Percentiles rank a stretch among this genome's conserved stretches.
These are phyloP conservation scores for Psilocybe cubensis DNA, from an alignment of 768 basidiomycete genomes.

Conservation along the genomic window DNA sequence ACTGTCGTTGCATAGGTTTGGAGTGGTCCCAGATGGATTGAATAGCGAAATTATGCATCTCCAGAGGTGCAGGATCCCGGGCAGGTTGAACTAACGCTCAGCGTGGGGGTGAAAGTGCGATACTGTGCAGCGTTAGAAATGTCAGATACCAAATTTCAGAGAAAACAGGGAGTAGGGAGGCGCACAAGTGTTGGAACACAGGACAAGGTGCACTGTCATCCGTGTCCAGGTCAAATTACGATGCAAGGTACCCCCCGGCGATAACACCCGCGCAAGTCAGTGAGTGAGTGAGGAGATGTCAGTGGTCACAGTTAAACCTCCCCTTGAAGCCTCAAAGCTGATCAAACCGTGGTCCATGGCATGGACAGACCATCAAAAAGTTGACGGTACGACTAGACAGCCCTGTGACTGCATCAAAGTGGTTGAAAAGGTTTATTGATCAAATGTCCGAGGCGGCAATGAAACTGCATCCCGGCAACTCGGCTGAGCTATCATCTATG, in stretches of 20 bases:
- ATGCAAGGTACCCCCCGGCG: background rate
- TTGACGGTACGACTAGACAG: background rate
- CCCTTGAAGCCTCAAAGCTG: background rate
- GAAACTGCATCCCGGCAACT: no score
- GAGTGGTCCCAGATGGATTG: background rate
- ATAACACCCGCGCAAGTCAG: background rate
- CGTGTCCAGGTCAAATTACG: background rate
- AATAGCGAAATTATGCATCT: background rate
- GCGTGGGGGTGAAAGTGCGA: background rate
- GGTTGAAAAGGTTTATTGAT: no score
- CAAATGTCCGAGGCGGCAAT: no score
- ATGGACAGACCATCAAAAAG: background rate
- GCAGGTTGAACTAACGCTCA: no score
- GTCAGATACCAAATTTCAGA: background rate
- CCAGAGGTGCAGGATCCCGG: background rate
- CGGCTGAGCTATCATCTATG: no score
- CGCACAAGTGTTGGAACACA: background rate
- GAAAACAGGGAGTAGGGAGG: background rate
- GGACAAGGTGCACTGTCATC: background rate
- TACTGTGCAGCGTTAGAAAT: background rate
- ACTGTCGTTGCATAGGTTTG: no score
- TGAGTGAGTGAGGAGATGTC: no score
- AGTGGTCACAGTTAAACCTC: no score
- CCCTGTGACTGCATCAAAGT: background rate
- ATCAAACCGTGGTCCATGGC: background rate